Base-by-base conservation (phyloP, 441 rosid genomes). In the Viola pubescens region DNA sequence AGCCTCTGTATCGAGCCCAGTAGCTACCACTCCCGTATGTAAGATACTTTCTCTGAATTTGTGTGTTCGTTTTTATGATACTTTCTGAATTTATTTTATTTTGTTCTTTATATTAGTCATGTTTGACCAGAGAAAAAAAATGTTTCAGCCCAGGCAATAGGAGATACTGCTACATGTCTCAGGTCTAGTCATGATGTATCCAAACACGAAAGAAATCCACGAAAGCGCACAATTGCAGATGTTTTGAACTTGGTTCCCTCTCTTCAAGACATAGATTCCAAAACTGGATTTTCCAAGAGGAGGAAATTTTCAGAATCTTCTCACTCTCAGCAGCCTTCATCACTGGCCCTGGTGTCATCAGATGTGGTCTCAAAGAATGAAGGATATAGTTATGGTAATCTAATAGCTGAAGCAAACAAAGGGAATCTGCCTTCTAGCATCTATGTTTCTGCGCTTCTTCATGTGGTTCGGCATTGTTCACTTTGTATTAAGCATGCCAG, bases 401-500 rank as follows among this genome's bases (percentile, higher is more conserved):
- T 94, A 71, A 71, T 89, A 69, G 87, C 91, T 63, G 99, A 91
- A 80, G 97, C 97, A 72, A 91, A 84, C 69, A 91, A 77, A 69
- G 99, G 99, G 49, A 94, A 87, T 68, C 91, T 80, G 58, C 92
- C 96, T 63, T 86, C 92, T 50, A 79, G 88, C 68, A 73, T 84
- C 61, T 94, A 87, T 73, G 82, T 91, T 65, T 85, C 90, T 63
- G 90, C 96, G 51, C 87, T 94, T 66, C 92, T 87, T 70, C 97
- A 89, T 6, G 95, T 94, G 67, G 88, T 91, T 52, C 86, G 97
- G 68, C 99, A 91, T 79, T 89, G 91, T 73, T 88, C 96, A 26
- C 81, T 88, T 61, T 81, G 95, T 69, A 91, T 91, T 66, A 94
- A 91, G 79, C 94, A 88, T 82, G 97, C 98, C 60, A 84, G 94